phyloP scores from a whole-genome alignment of 140 eudicot genomes.

The Anethum foeniculum region DNA sequence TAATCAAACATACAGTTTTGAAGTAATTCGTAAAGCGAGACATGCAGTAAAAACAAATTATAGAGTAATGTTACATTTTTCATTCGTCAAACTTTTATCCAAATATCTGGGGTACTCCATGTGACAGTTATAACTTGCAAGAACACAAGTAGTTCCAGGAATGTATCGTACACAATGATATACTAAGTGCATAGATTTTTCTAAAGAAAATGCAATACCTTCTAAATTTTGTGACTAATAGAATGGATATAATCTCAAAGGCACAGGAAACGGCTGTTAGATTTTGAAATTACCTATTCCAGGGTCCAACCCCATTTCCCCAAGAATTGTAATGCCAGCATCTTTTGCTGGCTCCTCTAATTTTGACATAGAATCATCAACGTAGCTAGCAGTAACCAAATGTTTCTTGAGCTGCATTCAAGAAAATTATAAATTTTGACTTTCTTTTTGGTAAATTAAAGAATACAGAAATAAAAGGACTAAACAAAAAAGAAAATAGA shows the following conservation, averaged over 20 bases:
- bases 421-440: conserved; percentile 7
- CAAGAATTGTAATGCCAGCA: conserved; percentile 76
- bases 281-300: conserved; percentile 63
- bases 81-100: neutral
- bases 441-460: neutral
- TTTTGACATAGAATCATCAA: conserved; percentile 68
- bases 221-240: neutral
- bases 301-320: conserved; percentile 99
- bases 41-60: neutral
- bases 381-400: conserved; percentile 94
- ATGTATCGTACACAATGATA: neutral
- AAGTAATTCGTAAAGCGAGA: neutral
- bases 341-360: conserved; percentile 68
- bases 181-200: neutral
- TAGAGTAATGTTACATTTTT: neutral
- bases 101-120: neutral
- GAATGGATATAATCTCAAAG: neutral
- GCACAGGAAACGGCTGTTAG: neutral
- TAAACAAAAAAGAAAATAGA: neutral
- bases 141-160: neutral
- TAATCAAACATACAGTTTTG: neutral
- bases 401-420: conserved; percentile 73
- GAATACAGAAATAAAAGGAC: neutral
- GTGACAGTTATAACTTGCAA: neutral
- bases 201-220: neutral